Evolutionary conservation across 2,329 filamentous ascomycete genomes (phyloP), one percentile per base, ranked within the genome.

Genomic region (Cercospora sp.): DNA sequence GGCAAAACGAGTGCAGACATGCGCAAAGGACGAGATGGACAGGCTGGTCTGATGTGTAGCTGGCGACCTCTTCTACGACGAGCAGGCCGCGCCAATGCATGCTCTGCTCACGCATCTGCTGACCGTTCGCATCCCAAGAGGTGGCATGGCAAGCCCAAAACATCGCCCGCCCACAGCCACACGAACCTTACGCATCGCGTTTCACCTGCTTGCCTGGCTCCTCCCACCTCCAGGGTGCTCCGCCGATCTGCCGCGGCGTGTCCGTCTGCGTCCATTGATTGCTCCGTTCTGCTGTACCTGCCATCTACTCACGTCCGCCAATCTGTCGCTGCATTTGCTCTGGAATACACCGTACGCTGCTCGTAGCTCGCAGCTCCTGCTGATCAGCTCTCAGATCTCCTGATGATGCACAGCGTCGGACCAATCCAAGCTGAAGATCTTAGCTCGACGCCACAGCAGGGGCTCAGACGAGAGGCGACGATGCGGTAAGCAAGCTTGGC

Each of bases 141-240:
- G 55, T 58, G 55, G 30, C 55, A 33, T 36, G 55, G 55, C 55
- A 31, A 36, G 55, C 28, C 55, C 12, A 59, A 59, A 59, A 62
- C 60, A 51, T 62, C 60, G 33, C 60, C 60, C 26, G 55, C 16
- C 48, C 61, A 55, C 61, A 55, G 61, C 61, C 61, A 63, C 61
- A 63, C 55, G 55, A 59, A 59, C 61, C 42, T 23, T 55, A 12
- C 30, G 45, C 45, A 23, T 55, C 51, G n/a, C 48, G 45, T 63
- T 36, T 63, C 61, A 48, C 55, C 55, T 33, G 48, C 55, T 36
- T 12, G 18, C 42, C 42, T 48, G 42, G 42, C 42, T 48, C 42
- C 42, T 48, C 42, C 42, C 48, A 13, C 16, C 48, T 55, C 48
- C 48, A 55, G 10, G 10, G 3, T 48, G 60, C 61, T 36, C 61